These are phyloP conservation scores for Metschnikowia henanensis DNA, from an alignment of 805 yeast species.

Conservation along the genomic window DNA sequence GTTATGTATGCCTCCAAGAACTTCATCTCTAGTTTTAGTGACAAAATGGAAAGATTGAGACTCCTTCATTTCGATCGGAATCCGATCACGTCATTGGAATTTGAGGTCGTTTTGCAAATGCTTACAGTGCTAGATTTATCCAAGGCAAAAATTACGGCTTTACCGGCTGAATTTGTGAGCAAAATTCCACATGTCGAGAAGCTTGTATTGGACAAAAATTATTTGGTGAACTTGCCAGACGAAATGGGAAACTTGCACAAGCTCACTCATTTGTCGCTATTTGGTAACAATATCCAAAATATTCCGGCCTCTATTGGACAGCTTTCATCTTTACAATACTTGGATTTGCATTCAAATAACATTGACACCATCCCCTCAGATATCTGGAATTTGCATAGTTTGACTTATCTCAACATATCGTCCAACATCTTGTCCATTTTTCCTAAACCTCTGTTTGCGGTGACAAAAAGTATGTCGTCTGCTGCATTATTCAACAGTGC, in stretches of 20 bases:
- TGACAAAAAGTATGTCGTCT: constrained; percentile 34
- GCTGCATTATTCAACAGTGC: constrained; percentile 16
- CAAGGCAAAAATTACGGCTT: constrained; percentile 77
- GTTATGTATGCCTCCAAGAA: constrained; percentile 76
- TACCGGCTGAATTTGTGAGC: constrained; percentile 63
- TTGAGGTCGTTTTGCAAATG: constrained; percentile 52
- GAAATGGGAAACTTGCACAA: constrained; percentile 59
- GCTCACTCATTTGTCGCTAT: constrained; percentile 66
- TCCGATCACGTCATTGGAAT: constrained; percentile 72
- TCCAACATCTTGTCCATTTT: constrained; percentile 66
- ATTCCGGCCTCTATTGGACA: constrained; percentile 68
- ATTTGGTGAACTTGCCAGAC: constrained; percentile 71
- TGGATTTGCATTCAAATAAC: constrained; percentile 86
- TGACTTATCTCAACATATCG: constrained; percentile 64
- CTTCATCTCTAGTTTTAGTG: constrained; percentile 67
- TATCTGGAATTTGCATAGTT: constrained; percentile 60
- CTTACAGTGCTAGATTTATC: constrained; percentile 74
- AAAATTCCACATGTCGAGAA: constrained; percentile 68
- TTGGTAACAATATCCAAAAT: constrained; percentile 69
- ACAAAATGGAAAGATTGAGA: constrained; percentile 60
- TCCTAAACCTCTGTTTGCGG: constrained; percentile 49
- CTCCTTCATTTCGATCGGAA: constrained; percentile 76
- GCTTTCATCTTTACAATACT: constrained; percentile 55
- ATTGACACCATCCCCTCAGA: constrained; percentile 66
- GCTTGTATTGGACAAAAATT: constrained; percentile 77